Evolutionary conservation across 1,284 basidiomycete genomes (phyloP), one percentile per base, ranked within the genome.

Genomic region (Cystobasidium pallidum): DNA sequence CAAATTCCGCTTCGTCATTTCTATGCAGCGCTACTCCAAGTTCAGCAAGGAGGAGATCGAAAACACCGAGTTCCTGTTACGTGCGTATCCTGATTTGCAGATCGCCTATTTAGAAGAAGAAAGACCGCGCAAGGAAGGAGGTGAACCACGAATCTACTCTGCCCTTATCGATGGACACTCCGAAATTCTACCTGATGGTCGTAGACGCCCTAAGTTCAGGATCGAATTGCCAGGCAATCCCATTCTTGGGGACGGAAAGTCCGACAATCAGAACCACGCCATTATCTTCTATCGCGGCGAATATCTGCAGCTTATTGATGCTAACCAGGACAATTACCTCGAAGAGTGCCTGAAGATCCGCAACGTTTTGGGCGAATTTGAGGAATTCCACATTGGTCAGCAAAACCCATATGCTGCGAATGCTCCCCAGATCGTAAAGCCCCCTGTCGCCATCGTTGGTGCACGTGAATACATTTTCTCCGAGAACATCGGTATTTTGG

Each of bases 401-500:
- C 88, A 91, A 83, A 94, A 90, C 77, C 95, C 95, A 13, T 99
- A 99, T 82, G 90, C 91, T 24, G 88, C 90, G 80, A 91, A 95
- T 41, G 80, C 80, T 45, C 78, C 80, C 57, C 74, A 78, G 64
- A 79, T 68, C 49, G 74, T 73, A 34, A 59, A 78, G 78, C 85
- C 87, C 87, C 81, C 95, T 19, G 92, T 99, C 41, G 96, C 96
- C 21, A 99, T 99, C 78, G 90, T 99, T 75, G 95, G 96, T 82
- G 94, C 95, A 24, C 89, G 96, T 83, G 96, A 99, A 85, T 99
- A 99, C 83, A 98, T 99, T 82, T 99, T 99, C 85, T 99, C 96
- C 63, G 96, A 99, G 85, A 98, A 98, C 83, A 99, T 99, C 77
- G 95, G 95, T 87, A 95, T 99, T 78, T 86, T 99, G 61, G 95